These are phyloP conservation scores for Nicotiana obtusifolia DNA, from an alignment of 257 asterid genomes.

Conservation along the genomic window DNA sequence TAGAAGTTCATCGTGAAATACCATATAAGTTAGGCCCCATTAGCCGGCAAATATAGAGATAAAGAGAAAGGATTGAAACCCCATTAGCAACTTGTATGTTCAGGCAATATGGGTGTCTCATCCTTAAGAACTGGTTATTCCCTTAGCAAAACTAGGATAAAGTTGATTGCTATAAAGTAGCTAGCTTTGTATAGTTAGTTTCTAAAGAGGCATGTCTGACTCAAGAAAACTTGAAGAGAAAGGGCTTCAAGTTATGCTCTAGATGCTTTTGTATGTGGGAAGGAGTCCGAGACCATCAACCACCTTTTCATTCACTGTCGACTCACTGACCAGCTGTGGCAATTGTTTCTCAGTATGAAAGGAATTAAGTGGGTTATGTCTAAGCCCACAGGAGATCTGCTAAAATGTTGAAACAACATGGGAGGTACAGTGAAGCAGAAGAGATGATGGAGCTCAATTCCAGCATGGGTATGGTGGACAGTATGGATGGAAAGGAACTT, in stretches of 20 bases:
- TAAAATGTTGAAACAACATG: background rate
- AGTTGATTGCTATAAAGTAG: conserved; percentile 7
- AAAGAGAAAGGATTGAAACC: background rate
- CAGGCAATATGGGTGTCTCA: background rate
- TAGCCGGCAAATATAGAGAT: background rate
- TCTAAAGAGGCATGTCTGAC: background rate
- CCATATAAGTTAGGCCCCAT: background rate
- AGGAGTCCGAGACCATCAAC: background rate
- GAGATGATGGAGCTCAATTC: background rate
- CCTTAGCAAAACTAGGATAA: background rate
- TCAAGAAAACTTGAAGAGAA: background rate
- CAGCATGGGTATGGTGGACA: background rate
- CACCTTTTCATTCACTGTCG: background rate
- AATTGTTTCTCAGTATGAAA: background rate
- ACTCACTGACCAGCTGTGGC: background rate
- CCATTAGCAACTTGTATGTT: background rate
- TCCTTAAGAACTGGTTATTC: background rate
- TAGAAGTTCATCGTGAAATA: background rate
- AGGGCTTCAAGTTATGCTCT: background rate
- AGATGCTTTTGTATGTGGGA: background rate
- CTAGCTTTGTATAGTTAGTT: background rate
- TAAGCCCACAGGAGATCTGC: background rate
- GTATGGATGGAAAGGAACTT: background rate
- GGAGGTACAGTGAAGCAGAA: background rate
- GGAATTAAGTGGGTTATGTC: background rate